Conservation (phyloP, 345 rosid genomes). For the Arabis hirsuta region DNA sequence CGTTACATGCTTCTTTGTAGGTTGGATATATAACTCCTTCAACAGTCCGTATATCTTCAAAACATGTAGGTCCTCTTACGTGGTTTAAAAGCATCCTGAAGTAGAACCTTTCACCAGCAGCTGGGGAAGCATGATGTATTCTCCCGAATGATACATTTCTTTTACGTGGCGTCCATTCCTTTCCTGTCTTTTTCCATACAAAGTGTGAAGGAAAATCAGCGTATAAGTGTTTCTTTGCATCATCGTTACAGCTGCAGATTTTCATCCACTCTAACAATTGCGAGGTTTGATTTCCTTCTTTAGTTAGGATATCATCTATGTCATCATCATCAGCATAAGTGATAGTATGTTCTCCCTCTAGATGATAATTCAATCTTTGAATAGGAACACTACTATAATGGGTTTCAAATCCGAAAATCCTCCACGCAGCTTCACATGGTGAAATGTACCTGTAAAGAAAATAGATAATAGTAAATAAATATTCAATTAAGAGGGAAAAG, state of each 20-base stretch:
- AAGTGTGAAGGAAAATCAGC: neutral
- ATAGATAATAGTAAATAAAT: too few species aligned
- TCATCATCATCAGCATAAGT: too few species aligned
- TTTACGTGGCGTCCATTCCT: neutral
- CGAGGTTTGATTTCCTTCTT: neutral
- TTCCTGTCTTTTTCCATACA: conserved; percentile 1
- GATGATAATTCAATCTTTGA: too few species aligned
- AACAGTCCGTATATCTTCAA: neutral
- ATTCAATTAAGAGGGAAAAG: too few species aligned
- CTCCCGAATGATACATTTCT: neutral
- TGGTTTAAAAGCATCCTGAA: neutral
- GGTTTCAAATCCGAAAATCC: too few species aligned
- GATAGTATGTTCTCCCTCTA: too few species aligned
- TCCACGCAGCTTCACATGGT: too few species aligned
- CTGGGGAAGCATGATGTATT: neutral
- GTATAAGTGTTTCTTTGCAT: neutral
- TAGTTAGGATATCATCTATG: neutral
- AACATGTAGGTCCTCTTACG: neutral
- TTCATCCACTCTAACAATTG: neutral
- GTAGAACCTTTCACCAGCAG: neutral
- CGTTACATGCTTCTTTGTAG: conserved; percentile 2
- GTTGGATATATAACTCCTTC: neutral
- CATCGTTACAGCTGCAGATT: too few species aligned
- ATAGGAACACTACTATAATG: too few species aligned
- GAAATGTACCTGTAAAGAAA: neutral